Conservation (phyloP, 805 yeast genomes). For the Cyberlindnera bimundalis region DNA sequence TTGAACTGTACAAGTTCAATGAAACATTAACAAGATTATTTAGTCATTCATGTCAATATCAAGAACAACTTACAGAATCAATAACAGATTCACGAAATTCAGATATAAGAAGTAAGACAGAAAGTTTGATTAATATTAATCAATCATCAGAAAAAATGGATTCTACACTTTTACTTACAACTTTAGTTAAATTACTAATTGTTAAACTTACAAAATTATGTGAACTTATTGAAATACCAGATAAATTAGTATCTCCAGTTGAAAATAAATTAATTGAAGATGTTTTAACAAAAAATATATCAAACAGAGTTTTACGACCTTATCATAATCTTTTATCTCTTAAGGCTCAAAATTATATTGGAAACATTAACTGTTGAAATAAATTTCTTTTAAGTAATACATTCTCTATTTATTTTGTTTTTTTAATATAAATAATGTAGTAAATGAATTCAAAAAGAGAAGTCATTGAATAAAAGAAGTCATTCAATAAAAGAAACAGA, state of each 20-base stretch:
- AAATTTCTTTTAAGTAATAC: no score
- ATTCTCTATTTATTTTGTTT: no score
- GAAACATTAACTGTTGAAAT: slow-evolving; percentile 11
- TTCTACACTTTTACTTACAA: slow-evolving; percentile 17
- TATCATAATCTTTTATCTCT: slow-evolving; percentile 18
- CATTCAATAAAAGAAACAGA: background rate
- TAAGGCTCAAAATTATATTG: slow-evolving; percentile 13
- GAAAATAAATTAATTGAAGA: slow-evolving; percentile 22
- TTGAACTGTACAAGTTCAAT: slow-evolving; percentile 26
- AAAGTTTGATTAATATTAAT: background rate
- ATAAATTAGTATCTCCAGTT: slow-evolving; percentile 3
- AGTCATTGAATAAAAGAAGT: no score
- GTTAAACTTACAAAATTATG: slow-evolving; percentile 14
- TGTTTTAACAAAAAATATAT: slow-evolving; percentile 20
- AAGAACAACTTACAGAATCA: background rate
- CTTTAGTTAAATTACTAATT: slow-evolving; percentile 18
- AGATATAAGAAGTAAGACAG: slow-evolving; percentile 4
- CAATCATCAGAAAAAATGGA: slow-evolving; percentile 9
- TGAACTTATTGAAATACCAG: slow-evolving; percentile 4
- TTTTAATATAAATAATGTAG: no score
- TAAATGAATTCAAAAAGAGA: no score
- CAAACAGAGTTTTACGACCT: slow-evolving; percentile 20
- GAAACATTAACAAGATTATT: slow-evolving; percentile 26
- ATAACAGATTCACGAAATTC: background rate
- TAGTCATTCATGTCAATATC: slow-evolving; percentile 6